Base-by-base conservation (phyloP, 2,329 filamentous ascomycete genomes). In the Pseudogymnoascus sp. region DNA sequence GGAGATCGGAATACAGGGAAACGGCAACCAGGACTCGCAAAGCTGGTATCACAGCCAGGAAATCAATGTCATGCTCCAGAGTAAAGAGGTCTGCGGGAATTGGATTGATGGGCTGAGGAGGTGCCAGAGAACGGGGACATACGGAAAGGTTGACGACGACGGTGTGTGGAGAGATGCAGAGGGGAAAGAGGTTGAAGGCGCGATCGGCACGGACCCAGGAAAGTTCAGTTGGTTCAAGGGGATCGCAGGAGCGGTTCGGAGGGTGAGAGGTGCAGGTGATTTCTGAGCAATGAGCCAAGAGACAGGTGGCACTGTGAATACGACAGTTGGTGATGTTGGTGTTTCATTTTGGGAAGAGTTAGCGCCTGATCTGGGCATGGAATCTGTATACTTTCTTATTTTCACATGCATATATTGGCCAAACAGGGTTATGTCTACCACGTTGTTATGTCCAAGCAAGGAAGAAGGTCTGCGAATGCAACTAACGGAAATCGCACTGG, bases 1-100 rank as follows among this genome's bases (percentile, higher is more conserved):
- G 43, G 75, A 75, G 20, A 79, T 93, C 36, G 88, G 82, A 2
- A 85, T 92, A 36, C 82, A 88, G 71, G 89, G 89, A 3, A 89
- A 84, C 65, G 89, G 88, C 0, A 93, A 92, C 68, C 86, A 92
- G 70, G 89, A 93, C 67, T 92, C 89, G 1, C 89, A 93, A 72
- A 85, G 81, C 18, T 92, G 88, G 85, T 92, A 81, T 66, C 89
- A 93, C 69, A 86, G 81, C 60, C 88, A 92, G 71, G 89, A 93
- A 71, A 81, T 89, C 60, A 92, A 93, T 66, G 73, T 92, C 22
- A 84, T 93, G 81, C 74, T 92, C 5, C 89, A 93, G 64, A 86
- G 82, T 18, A 67, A 72, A 0, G 71, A 77, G 1, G 75, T 92
- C 0, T 91, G 88, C 66, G 70, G 69, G 30, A 77, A 76, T 35